phyloP scores from a whole-genome alignment of 805 yeast genomes.

The Suhomyces sp. region DNA sequence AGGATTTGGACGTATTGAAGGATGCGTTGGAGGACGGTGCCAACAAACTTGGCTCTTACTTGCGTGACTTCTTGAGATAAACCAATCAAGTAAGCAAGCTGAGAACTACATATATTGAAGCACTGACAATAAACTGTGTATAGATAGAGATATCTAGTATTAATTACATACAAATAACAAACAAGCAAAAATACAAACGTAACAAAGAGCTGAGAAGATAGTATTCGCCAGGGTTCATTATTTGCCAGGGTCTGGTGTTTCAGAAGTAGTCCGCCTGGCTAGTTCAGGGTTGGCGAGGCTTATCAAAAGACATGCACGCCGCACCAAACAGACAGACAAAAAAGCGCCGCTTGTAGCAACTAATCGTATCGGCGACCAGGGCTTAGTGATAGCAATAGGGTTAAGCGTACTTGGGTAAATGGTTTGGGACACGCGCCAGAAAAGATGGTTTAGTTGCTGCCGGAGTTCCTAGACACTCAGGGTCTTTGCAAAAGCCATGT shows the following conservation, averaged over 20 bases:
- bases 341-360: neutral
- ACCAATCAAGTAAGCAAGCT: too few species aligned
- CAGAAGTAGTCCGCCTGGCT: too few species aligned
- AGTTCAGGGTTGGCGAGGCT: neutral
- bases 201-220: too few species aligned
- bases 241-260: too few species aligned
- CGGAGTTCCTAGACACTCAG: neutral
- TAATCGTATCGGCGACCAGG: neutral
- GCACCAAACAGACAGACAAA: neutral
- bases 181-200: too few species aligned
- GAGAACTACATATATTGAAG: too few species aligned
- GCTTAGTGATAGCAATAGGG: neutral
- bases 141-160: too few species aligned
- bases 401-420: neutral
- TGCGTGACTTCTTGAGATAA: slow-evolving; percentile 77
- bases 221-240: too few species aligned
- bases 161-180: too few species aligned
- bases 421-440: neutral
- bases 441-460: neutral
- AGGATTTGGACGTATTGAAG: slow-evolving; percentile 83
- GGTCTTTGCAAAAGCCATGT: neutral
- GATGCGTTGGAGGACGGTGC: slow-evolving; percentile 95
- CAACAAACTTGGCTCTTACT: slow-evolving; percentile 74
- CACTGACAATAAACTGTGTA: too few species aligned
- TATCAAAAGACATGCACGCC: too few species aligned